Base-by-base conservation (phyloP, 768 basidiomycete species). In the Collybia sordida region DNA sequence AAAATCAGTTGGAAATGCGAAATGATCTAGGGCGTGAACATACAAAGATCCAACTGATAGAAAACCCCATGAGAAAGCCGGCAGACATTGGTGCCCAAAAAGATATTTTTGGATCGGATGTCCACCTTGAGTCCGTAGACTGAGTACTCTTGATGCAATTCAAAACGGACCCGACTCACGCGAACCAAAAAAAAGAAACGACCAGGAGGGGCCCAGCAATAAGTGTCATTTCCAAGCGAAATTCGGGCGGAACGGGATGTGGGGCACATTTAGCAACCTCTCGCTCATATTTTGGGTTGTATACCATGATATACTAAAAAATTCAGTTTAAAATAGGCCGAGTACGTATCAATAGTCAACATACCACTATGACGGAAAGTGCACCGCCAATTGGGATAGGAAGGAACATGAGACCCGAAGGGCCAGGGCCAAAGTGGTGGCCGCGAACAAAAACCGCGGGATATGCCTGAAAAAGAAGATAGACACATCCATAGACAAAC, bases 401-500 rank as follows among this genome's bases (percentile, higher is more conserved):
- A 34, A 87, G 69, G 59, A 81, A 86, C 62, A 79, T 80, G 38
- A 88, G 72, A 6, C 85, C 82, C 18, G 74, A 71, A 17, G 78
- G 66, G 22, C 85, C 83, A 18, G 72, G 60, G 49, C 71, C 74
- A 57, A 86, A 79, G 42, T 72, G 58, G 47, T 85, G 81, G 1
- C 75, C 79, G 40, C 73, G 45, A 2, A 71, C 73, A 54, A 79
- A 88, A 17, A 85, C 75, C 25, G 83, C 68, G 0, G 85, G 80
- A 58, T 78, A 85, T 1, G 83, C 84, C 52, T 81, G 75, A 50
- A 85, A 83, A 8, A 83, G 62, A 41, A 85, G 67, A 64, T 85
- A 85, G 2, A 85, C 59, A 49, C 80, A 79, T 11, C 83, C 82
- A 51, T 83, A 86, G 25, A 86, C 69, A 51, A 88, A 85, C 79